Conservation (phyloP, 441 rosid species). For the Oxalis stricta region DNA sequence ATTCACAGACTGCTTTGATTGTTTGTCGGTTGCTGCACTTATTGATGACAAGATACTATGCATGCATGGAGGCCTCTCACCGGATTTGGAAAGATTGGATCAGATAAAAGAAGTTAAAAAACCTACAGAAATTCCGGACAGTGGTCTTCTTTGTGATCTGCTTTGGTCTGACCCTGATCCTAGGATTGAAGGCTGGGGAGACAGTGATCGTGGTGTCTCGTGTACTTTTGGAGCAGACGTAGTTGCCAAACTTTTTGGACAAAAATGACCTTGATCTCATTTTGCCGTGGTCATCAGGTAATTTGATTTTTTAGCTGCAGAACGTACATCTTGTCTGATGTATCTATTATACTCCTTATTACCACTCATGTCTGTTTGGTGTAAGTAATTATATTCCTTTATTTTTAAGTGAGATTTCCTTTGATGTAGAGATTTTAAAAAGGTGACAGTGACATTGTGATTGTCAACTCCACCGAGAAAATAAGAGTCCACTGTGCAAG, state of each 20-base stretch:
- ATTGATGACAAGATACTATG: slow-evolving; percentile 83
- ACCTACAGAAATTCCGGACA: slow-evolving; percentile 86
- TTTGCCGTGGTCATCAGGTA: slow-evolving; percentile 97
- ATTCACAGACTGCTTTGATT: slow-evolving; percentile 86
- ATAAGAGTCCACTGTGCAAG: too few species aligned
- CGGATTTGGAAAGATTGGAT: slow-evolving; percentile 53
- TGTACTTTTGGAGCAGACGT: slow-evolving; percentile 81
- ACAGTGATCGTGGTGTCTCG: slow-evolving; percentile 88
- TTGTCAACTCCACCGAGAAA: background rate
- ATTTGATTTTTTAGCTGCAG: too few species aligned
- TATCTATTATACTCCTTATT: too few species aligned
- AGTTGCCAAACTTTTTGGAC: slow-evolving; percentile 71
- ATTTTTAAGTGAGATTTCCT: background rate
- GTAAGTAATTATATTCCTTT: background rate
- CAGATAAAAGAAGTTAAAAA: slow-evolving; percentile 73
- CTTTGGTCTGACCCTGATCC: slow-evolving; percentile 97
- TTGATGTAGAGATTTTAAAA: background rate
- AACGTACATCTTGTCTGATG: too few species aligned
- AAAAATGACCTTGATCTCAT: slow-evolving; percentile 93
- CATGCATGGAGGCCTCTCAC: slow-evolving; percentile 97
- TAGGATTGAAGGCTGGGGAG: slow-evolving; percentile 66
- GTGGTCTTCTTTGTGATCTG: slow-evolving; percentile 91
- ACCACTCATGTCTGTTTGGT: too few species aligned
- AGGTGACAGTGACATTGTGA: background rate
- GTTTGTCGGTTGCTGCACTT: slow-evolving; percentile 87